Evolutionary conservation across 768 basidiomycete genomes (phyloP).

Genomic region (Phaeotremella fagi): DNA sequence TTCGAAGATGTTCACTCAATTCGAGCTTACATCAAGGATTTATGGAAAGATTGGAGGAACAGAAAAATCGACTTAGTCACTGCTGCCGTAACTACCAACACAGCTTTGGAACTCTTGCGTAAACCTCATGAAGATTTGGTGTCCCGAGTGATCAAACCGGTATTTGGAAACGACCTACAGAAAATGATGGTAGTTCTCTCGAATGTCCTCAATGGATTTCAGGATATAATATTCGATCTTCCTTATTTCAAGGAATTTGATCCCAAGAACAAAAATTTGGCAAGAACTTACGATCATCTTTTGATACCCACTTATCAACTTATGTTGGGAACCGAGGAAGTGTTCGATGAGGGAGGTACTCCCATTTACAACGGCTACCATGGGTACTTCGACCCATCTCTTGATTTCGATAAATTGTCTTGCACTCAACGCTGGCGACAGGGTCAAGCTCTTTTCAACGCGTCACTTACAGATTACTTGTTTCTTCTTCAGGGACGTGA

Average conservation of each 20-base stretch:
- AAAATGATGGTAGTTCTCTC: background rate
- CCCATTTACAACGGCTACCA: conserved; percentile 6
- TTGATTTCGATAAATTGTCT: background rate
- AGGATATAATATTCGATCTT: background rate
- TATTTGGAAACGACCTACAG: background rate
- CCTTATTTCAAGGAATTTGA: background rate
- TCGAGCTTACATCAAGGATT: conserved; percentile 9
- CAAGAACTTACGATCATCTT: conserved; percentile 9
- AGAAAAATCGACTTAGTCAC: conserved; percentile 8
- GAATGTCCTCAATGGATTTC: background rate
- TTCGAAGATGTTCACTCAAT: conserved; percentile 10
- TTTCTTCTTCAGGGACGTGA: background rate
- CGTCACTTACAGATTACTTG: conserved; percentile 10
- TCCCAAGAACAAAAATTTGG: background rate
- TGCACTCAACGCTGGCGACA: conserved; percentile 4
- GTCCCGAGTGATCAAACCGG: background rate
- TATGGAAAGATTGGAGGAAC: conserved; percentile 10
- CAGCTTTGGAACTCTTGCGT: conserved; percentile 13
- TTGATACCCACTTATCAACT: background rate
- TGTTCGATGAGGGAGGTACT: conserved; percentile 2
- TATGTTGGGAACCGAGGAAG: background rate
- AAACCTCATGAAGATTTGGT: conserved; percentile 9
- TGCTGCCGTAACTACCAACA: conserved; percentile 15
- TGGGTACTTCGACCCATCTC: background rate
- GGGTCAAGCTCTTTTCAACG: conserved; percentile 5